These are phyloP conservation scores for Moesziomyces aphidis DNA, from an alignment of 1,284 basidiomycete species.

Conservation along the genomic window DNA sequence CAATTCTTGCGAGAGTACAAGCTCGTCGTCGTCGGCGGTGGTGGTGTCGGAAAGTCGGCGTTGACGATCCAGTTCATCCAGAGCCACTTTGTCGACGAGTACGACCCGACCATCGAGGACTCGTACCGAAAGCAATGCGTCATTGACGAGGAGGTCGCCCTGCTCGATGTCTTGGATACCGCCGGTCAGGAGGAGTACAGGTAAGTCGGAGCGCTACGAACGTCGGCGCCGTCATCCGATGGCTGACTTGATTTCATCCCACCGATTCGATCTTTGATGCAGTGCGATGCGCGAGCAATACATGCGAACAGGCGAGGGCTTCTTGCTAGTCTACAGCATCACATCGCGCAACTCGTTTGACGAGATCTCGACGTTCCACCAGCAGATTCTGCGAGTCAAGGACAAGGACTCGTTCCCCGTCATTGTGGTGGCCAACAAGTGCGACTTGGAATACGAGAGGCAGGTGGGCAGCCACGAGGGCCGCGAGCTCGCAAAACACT, in stretches of 20 bases:
- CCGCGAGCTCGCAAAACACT: constrained; percentile 93
- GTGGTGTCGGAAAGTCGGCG: constrained; percentile 96
- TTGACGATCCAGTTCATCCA: constrained; percentile 96
- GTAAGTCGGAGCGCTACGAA: constrained; percentile 72
- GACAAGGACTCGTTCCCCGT: constrained; percentile 97
- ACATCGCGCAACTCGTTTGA: constrained; percentile 98
- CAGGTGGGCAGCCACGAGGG: constrained; percentile 99
- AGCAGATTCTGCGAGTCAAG: constrained; percentile 86
- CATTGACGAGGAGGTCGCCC: constrained; percentile 96
- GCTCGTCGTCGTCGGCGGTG: constrained; percentile 91
- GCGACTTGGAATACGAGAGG: constrained; percentile 96
- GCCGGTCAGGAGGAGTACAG: constrained; percentile 99
- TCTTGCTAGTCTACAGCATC: constrained; percentile 98
- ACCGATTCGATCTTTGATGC: neutral
- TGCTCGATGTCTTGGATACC: constrained; percentile 97
- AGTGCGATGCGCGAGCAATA: constrained; percentile 98
- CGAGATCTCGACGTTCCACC: constrained; percentile 95
- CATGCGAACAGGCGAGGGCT: constrained; percentile 97
- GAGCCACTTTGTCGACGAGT: constrained; percentile 96
- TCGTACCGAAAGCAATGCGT: constrained; percentile 69
- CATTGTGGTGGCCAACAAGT: constrained; percentile 98
- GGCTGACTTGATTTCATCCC: constrained; percentile 1
- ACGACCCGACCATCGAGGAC: constrained; percentile 93
- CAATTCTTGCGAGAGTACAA: constrained; percentile 71
- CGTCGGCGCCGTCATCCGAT: neutral